Percentiles rank a stretch among this genome's conserved stretches.
Evolutionary conservation across 2,329 filamentous ascomycete genomes (phyloP).

Genomic region (Phoma sp.): DNA sequence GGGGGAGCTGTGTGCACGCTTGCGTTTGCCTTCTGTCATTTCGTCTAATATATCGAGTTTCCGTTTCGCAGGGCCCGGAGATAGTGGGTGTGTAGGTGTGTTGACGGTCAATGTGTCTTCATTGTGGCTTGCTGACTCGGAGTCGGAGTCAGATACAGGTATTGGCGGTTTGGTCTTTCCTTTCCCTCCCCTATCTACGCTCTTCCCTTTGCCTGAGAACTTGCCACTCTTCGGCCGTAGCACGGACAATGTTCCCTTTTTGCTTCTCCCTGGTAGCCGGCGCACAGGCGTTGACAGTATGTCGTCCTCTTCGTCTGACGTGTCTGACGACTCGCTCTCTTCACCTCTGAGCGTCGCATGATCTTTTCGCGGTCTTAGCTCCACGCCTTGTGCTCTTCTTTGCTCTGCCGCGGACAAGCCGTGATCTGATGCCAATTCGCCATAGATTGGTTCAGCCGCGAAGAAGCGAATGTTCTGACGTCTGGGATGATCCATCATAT

Average conservation of each 20-base stretch:
- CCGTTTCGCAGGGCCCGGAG: constrained; percentile 36
- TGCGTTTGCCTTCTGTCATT: constrained; percentile 28
- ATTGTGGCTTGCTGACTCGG: constrained; percentile 18
- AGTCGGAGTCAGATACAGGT: constrained; percentile 21
- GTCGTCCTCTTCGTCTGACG: constrained; percentile 30
- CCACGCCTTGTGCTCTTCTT: constrained; percentile 38
- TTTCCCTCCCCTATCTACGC: constrained; percentile 31
- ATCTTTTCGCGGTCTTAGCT: constrained; percentile 39
- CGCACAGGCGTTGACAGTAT: constrained; percentile 30
- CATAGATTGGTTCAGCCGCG: constrained; percentile 41
- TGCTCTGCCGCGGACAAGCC: constrained; percentile 39
- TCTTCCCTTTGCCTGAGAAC: constrained; percentile 43
- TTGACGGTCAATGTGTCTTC: constrained; percentile 38
- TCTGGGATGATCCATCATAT: constrained; percentile 48
- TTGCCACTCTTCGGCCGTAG: constrained; percentile 45
- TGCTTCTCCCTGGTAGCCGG: constrained; percentile 24
- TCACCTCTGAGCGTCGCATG: constrained; percentile 33
- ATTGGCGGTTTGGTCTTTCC: constrained; percentile 31
- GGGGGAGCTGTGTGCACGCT: constrained; percentile 37
- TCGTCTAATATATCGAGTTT: constrained; percentile 29
- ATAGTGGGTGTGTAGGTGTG: constrained; percentile 38
- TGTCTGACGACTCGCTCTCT: constrained; percentile 30
- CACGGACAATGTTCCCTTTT: constrained; percentile 43
- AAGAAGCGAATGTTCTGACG: constrained; percentile 40
- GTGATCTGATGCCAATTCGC: constrained; percentile 36